phyloP scores from a whole-genome alignment of 352 stramenopile genomes.

The Saprolegnia diclina region DNA sequence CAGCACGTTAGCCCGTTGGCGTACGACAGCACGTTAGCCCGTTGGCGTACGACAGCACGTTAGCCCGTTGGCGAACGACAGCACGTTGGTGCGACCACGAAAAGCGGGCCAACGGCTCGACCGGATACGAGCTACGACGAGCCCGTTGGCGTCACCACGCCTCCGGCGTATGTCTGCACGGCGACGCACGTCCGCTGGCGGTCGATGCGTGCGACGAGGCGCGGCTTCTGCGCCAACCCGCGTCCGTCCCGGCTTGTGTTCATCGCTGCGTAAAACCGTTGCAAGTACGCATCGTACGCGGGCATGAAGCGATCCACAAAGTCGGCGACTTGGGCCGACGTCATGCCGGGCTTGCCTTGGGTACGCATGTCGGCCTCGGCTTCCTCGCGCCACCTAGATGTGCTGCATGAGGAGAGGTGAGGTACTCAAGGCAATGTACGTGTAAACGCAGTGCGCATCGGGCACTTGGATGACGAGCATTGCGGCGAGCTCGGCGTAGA shows the following conservation, averaged over 20 bases:
- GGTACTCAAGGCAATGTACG: constrained; percentile 33
- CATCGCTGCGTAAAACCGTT: constrained; percentile 43
- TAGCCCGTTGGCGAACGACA: too few relatives aligned
- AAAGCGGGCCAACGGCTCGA: not conserved
- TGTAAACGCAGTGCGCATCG: constrained; percentile 75
- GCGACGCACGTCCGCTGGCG: not conserved
- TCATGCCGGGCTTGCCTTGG: constrained; percentile 56
- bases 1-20: too few relatives aligned
- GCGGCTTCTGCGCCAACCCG: not conserved
- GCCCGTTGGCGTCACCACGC: not conserved
- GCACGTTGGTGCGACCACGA: too few relatives aligned
- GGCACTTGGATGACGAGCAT: constrained; percentile 71
- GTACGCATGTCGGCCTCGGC: constrained; percentile 59
- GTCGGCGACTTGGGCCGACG: constrained; percentile 56
- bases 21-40: too few relatives aligned
- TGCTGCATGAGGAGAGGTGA: not conserved
- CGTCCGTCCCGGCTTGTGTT: not conserved
- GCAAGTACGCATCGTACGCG: constrained; percentile 66
- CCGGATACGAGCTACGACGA: too few relatives aligned
- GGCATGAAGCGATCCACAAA: constrained; percentile 87
- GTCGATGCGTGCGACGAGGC: not conserved
- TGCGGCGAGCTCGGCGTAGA: constrained; percentile 62
- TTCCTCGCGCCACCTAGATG: constrained; percentile 69
- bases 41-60: too few relatives aligned
- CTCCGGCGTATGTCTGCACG: not conserved